Percentiles rank a stretch among this genome's conserved stretches.
Evolutionary conservation across 2,329 filamentous ascomycete genomes (phyloP).

Genomic region (Xylariaceae sp.): DNA sequence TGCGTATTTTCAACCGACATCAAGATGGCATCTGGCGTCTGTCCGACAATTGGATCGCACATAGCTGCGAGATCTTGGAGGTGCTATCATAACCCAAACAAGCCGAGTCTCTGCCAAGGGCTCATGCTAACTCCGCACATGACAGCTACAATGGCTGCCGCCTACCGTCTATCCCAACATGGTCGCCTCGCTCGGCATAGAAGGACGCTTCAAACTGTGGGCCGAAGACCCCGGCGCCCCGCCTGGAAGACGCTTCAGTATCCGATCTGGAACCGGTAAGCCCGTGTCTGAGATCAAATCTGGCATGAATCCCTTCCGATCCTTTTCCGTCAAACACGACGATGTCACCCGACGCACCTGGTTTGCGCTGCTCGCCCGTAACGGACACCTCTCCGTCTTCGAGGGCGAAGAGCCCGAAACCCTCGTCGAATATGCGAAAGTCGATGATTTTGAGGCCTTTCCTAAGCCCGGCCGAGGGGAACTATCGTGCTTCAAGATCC

Average conservation of each 20-base stretch:
- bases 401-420: constrained; percentile 83
- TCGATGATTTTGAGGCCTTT: constrained; percentile 73
- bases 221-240: constrained; percentile 80
- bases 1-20: constrained; percentile 85
- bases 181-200: constrained; percentile 80
- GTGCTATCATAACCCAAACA: constrained; percentile 41
- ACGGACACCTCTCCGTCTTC: constrained; percentile 72
- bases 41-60: constrained; percentile 83
- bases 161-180: constrained; percentile 81
- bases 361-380: constrained; percentile 76
- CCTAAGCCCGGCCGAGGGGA: constrained; percentile 69
- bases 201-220: constrained; percentile 89
- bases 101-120: background rate
- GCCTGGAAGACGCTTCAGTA: constrained; percentile 75
- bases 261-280: constrained; percentile 42
- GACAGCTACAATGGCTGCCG: constrained; percentile 85
- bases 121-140: constrained; percentile 18
- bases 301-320: constrained; percentile 64
- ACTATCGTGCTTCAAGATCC: constrained; percentile 78
- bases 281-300: constrained; percentile 52
- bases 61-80: constrained; percentile 85
- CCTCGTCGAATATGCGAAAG: constrained; percentile 65
- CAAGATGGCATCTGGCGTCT: constrained; percentile 71
- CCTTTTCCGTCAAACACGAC: constrained; percentile 78
- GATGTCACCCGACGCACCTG: constrained; percentile 76